Conservation (phyloP, 805 yeast genomes). For the Kuraishia ogatae region DNA sequence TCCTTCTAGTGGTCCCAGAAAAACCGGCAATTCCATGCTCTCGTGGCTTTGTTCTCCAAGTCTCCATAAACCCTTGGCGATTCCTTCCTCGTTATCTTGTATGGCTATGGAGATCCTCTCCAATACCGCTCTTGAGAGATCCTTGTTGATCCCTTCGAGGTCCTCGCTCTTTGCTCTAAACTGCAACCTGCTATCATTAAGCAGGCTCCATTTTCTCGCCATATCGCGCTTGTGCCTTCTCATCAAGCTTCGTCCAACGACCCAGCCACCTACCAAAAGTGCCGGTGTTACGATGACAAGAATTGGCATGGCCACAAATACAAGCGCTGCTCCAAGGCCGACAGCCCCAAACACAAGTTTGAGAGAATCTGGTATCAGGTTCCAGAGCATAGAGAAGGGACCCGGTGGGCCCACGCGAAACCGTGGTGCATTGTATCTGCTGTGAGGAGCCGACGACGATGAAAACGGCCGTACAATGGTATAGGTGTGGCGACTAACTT, state of each 20-base stretch:
- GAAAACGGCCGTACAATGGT: neutral
- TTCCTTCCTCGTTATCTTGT: constrained; percentile 19
- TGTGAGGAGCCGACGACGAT: neutral
- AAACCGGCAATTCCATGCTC: neutral
- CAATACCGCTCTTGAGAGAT: constrained; percentile 21
- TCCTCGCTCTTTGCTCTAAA: constrained; percentile 11
- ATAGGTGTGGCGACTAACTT: neutral
- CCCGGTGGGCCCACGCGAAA: neutral
- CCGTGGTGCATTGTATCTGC: neutral
- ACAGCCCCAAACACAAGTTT: constrained; percentile 17
- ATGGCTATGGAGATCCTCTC: constrained; percentile 21
- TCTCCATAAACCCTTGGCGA: constrained; percentile 16
- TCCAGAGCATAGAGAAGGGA: neutral
- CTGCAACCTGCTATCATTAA: constrained; percentile 16
- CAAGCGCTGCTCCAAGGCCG: constrained; percentile 16
- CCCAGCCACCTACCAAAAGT: constrained; percentile 16
- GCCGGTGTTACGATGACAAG: constrained; percentile 23
- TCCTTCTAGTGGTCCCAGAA: constrained; percentile 1
- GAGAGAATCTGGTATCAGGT: constrained; percentile 18
- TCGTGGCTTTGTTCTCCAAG: constrained; percentile 20
- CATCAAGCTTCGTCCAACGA: constrained; percentile 9
- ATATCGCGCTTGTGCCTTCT: constrained; percentile 9
- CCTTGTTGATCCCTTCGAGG: constrained; percentile 16
- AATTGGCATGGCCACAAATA: constrained; percentile 23
- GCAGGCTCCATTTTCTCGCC: constrained; percentile 13